Evolutionary conservation across 2,329 filamentous ascomycete species (phyloP), one percentile per base, ranked within the genome.

Genomic region (Diaporthe sp.): DNA sequence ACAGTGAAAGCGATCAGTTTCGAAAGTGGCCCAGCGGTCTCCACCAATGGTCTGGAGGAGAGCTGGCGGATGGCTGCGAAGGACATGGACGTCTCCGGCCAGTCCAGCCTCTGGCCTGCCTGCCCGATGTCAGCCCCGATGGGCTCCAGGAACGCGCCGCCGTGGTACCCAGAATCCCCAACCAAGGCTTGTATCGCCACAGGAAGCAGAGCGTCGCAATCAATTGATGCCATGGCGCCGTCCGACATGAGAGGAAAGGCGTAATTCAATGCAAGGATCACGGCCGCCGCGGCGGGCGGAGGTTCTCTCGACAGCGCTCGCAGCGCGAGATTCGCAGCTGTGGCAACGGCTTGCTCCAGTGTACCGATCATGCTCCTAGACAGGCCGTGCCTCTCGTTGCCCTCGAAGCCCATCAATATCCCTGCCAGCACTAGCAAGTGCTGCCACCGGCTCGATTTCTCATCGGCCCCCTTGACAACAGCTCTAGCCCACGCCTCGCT

Each of bases 341-440:
- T 91, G 12, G 94, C 92, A 44, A 97, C 88, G 2, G 94, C 94
- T 25, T 88, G 86, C 80, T 96, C 93, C 0, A 97, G 85, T 55
- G 90, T 94, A 44, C 86, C 88, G 59, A 92, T 88, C 81, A 96
- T 87, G 68, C 87, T 83, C 42, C 86, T 84, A 7, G 92, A 90
- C n/a, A 95, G 82, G n/a, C 90, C 89, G 74, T 89, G 88, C 59
- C 91, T 85, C 53, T 92, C 89, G 75, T 90, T 87, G 22, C 88
- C 86, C 77, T 94, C 93, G 80, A 96, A 92, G 12, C 94, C 95
- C 80, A 96, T 89, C 73, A 98, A 83, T 30, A 97, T 85, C 4
- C 95, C 96, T 0, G 92, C 92, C 12, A 98, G 88, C 7, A 96
- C 89, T n/a, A 98, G 86, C 39, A 95, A 83, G 82, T 98, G 95